Conservation (phyloP, 1,139 yeast genomes). For the Geotrichum phurueaensis region DNA sequence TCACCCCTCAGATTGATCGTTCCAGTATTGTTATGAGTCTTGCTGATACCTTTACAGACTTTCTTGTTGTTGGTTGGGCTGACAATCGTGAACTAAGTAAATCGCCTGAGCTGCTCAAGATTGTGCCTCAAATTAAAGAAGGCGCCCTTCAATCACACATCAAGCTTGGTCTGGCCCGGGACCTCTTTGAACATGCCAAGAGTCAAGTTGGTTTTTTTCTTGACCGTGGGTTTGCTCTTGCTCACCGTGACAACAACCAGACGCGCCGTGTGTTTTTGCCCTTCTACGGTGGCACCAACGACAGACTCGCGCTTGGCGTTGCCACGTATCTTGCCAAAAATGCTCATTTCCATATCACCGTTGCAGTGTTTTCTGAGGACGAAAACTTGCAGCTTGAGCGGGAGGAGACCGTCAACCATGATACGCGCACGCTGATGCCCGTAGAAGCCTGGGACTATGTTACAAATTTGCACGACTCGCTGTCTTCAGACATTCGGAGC, state of each 20-base stretch:
- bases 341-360: slow-evolving; percentile 13
- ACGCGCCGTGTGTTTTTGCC: slow-evolving; percentile 14
- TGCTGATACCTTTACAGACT: slow-evolving; percentile 17
- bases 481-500: neutral
- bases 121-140: slow-evolving; percentile 12
- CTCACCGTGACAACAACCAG: neutral
- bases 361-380: slow-evolving; percentile 3
- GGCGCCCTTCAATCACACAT: slow-evolving; percentile 14
- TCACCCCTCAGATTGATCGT: slow-evolving; percentile 43
- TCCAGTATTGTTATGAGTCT: slow-evolving; percentile 28
- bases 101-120: slow-evolving; percentile 9
- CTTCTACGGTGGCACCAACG: slow-evolving; percentile 15
- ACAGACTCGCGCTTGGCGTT: slow-evolving; percentile 15
- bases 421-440: neutral
- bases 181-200: slow-evolving; percentile 10
- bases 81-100: slow-evolving; percentile 15
- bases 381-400: neutral
- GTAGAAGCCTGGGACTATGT: slow-evolving; percentile 15
- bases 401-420: neutral
- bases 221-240: slow-evolving; percentile 19
- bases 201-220: slow-evolving; percentile 16
- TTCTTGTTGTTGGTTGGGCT: slow-evolving; percentile 22
- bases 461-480: neutral
- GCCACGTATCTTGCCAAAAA: slow-evolving; percentile 16
- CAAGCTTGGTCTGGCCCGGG: slow-evolving; percentile 17